Evolutionary conservation across 2,329 filamentous ascomycete species (phyloP), one percentile per base, ranked within the genome.

Genomic region (Epichloe sylvatica): DNA sequence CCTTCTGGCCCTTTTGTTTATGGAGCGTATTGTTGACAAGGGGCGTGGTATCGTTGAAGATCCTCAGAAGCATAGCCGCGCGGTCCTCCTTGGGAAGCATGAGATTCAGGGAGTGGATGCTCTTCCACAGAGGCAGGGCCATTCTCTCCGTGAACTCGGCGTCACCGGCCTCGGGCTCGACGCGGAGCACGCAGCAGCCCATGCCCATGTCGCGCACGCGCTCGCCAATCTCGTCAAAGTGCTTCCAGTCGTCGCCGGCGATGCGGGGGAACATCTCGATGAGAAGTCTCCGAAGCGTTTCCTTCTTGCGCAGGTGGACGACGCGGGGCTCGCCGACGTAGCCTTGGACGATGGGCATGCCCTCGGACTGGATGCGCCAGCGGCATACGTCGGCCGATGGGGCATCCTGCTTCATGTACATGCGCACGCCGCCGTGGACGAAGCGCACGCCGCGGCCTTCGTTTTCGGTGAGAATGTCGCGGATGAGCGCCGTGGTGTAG

Each of bases 41-140:
- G 4, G 87, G 87, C 0, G 86, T 84, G 30, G 84, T 84, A 58
- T 97, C 91, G 63, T 96, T 94, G 70, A 84, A 98, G 53, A 98
- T 74, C 21, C 92, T 77, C 55, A 97, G 73, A 57, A 97, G 71
- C 87, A 97, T 94, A 1, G 92, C 92, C 23, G 81, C 83, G 15
- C 92, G 80, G 56, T 98, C 92, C 65, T 98, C 92, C 72, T 98
- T 98, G 46, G 92, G 91, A 61, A 98, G 74, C 92, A 98, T 98
- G 49, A 98, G 78, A 65, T 98, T 98, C 52, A 97, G 75, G 19
- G 85, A 91, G 58, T 90, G 83, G 53, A 94, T 78, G 63, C 89
- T 94, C 68, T 94, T 84, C 92, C 92, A 98, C 30, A 98, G 72
- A 3, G 92, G 92, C 17, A 98, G 75, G 1, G 91, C 86, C 79